phyloP scores from a whole-genome alignment of 441 rosid genomes.

The Metrosideros polymorpha region DNA sequence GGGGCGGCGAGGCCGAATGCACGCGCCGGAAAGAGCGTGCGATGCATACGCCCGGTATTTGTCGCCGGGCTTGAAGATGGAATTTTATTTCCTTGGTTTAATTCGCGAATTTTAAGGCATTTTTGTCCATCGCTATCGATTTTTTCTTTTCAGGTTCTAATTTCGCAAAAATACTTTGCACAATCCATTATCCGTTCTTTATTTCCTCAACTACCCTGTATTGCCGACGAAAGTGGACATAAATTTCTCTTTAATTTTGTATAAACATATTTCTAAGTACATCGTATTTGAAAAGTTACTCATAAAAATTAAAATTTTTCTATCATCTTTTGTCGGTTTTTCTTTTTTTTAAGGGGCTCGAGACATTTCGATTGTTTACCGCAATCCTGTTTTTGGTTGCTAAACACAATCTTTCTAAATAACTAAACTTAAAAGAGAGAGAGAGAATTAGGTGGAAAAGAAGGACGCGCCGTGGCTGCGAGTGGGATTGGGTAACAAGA shows the following conservation, averaged over 20 bases:
- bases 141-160: not conserved
- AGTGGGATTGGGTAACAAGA: not conserved
- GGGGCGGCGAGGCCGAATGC: not conserved
- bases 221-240: not conserved
- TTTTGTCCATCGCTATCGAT: not conserved
- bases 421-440: not conserved
- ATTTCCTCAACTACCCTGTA: not conserved
- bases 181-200: accelerated
- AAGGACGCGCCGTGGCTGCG: not conserved
- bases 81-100: not conserved
- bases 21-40: not conserved
- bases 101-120: not conserved
- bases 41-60: not conserved
- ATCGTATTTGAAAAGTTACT: not conserved
- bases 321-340: accelerated
- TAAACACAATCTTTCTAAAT: not conserved
- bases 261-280: accelerated
- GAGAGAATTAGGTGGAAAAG: not conserved
- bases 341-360: not conserved
- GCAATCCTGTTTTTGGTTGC: not conserved
- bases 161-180: not conserved
- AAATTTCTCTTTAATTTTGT: not conserved
- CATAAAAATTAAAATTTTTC: accelerated
- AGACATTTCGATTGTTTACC: not conserved
- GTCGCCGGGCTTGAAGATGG: too few relatives aligned